Base-by-base conservation (phyloP, 805 yeast species). In the Nakazawaea anatomiae region DNA sequence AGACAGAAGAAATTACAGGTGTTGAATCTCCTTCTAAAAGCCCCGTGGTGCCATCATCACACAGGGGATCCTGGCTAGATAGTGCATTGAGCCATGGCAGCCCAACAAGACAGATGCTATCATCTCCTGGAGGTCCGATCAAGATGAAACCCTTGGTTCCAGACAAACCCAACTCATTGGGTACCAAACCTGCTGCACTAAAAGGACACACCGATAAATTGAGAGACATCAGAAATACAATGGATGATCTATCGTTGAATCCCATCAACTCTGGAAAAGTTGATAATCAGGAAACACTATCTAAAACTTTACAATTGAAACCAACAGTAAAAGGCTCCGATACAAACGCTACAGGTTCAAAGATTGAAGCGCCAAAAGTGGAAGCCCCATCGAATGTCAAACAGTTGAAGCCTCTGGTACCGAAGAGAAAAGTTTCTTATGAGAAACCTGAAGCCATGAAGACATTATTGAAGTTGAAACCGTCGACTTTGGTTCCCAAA, bases 351-450 rank as follows among this genome's bases (percentile, higher is more conserved):
- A n/a, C 40, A 11, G 2, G 3, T 10, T 18, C 7, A 38, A 11
- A 38, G n/a, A 6, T 11, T 12, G 40, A 4, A n/a, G 32, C 12
- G n/a, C 35, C 27, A 9, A 18, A 42, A 29, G 35, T 1, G 12
- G 53, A 47, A 51, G 63, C 65, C 4, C 39, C 59, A 12, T 35
- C 46, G 28, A 56, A 46, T 35, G 48, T 57, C 7, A 44, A 55
- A n/a, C 48, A 35, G 6, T 51, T 59, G 43, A 56, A 54, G 38
- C 42, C 54, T 30, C 30, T 47, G 18, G 28, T 44, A 6, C 50
- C 53, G 2, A 14, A 27, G 27, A 46, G 47, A 3, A 42, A 42
- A 29, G 5, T 35, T 7, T 36, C 46, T 6, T 2, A 41, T 14
- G 12, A 45, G 12, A 48, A 54, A 39, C 57, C 56, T 4, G 62